These are phyloP conservation scores for Microsporum ferrugineum DNA, from an alignment of 2,329 filamentous ascomycete genomes.

Conservation along the genomic window DNA sequence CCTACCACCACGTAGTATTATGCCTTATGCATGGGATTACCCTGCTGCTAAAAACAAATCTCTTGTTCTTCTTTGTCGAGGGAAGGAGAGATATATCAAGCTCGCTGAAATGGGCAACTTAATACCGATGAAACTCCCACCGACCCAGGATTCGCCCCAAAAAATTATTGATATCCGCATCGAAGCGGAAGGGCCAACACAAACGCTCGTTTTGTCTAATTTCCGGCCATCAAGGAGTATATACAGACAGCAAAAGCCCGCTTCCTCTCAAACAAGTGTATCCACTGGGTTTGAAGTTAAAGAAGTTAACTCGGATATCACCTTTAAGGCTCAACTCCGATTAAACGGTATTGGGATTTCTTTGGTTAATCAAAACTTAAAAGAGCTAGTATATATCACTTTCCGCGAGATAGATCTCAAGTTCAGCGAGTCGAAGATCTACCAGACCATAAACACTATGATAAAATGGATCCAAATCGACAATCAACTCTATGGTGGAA, in stretches of 20 bases:
- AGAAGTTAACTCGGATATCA: conserved; percentile 74
- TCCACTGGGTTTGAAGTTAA: conserved; percentile 83
- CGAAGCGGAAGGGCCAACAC: conserved; percentile 85
- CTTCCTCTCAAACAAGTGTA: conserved; percentile 47
- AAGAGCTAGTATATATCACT: conserved; percentile 86
- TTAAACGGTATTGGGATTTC: conserved; percentile 87
- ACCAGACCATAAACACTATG: conserved; percentile 79
- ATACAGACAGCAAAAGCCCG: conserved; percentile 55
- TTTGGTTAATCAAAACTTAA: conserved; percentile 81
- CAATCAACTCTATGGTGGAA: conserved; percentile 94
- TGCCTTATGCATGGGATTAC: conserved; percentile 99
- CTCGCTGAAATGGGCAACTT: conserved; percentile 93
- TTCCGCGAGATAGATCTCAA: conserved; percentile 83
- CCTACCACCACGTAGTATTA: conserved; percentile 85
- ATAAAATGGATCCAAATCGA: conserved; percentile 99
- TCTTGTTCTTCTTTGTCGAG: conserved; percentile 66
- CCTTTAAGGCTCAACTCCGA: conserved; percentile 77
- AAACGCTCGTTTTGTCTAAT: conserved; percentile 87
- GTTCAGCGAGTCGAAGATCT: conserved; percentile 83
- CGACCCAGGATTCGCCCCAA: conserved; percentile 48
- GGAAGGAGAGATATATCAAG: conserved; percentile 81
- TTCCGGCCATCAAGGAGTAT: conserved; percentile 87
- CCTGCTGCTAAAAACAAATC: conserved; percentile 95
- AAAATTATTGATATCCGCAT: conserved; percentile 97
- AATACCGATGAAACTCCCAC: conserved; percentile 80